These are phyloP conservation scores for Cryptosporidium tyzzeri DNA, from an alignment of 169 alveolate species.

Conservation along the genomic window DNA sequence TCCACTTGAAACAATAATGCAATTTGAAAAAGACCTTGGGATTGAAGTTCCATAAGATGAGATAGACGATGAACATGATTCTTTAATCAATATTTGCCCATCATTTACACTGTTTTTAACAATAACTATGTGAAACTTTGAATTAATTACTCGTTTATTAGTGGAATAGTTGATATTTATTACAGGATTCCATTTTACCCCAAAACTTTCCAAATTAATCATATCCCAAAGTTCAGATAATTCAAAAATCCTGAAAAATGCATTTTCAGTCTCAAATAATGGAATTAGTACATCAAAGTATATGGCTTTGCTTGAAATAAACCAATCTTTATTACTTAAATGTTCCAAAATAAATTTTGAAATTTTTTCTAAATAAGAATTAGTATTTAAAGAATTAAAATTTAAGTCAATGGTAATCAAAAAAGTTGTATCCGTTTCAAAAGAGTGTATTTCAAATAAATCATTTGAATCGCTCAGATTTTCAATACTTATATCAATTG, in stretches of 20 bases:
- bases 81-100: background rate
- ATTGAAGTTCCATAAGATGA: conserved; percentile 63
- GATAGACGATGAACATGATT: conserved; percentile 20
- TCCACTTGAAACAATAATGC: background rate
- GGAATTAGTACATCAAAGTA: background rate
- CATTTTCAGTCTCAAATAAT: background rate
- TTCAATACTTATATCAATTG: background rate
- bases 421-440: conserved; percentile 10
- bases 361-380: background rate
- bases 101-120: background rate
- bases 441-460: background rate
- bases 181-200: conserved; percentile 26
- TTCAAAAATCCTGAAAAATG: background rate
- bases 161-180: background rate
- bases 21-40: conserved; percentile 56
- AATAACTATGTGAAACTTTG: background rate
- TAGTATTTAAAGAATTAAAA: background rate
- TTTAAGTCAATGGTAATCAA: background rate
- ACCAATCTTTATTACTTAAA: conserved; percentile 25
- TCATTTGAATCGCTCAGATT: background rate
- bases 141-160: background rate
- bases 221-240: conserved; percentile 17
- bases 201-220: background rate
- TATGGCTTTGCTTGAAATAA: conserved; percentile 31
- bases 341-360: background rate